Base-by-base conservation (phyloP, 176 grass and related monocot genomes). In the Poa annua region DNA sequence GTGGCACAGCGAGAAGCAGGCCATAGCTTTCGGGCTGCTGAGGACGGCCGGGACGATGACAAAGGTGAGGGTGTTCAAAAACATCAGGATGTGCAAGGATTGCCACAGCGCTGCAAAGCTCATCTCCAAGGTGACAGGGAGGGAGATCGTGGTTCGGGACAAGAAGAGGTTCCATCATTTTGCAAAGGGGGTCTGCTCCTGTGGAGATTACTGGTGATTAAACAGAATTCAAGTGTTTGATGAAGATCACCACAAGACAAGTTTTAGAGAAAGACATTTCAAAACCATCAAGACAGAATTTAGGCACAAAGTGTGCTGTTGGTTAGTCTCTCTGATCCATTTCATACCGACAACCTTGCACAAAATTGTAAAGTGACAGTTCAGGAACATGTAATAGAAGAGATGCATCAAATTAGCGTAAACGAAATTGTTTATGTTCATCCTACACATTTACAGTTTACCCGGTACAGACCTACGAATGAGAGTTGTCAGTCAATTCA, bases 51-150 rank as follows among this genome's bases (percentile, higher is more conserved):
- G 21, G 20, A 24, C n/a, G 7, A 66, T 66, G 0, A 29, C 29
- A 1, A 86, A 84, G 61, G 82, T 94, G 16, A 88, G 88, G 52
- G 88, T 94, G 41, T 94, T 83, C 59, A 94, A 94, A 83, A 94
- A 91, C 77, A 86, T 88, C 79, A 91, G 92, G 44, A 91, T 91
- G 80, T 94, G 92, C 80, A 94, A 82, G 66, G 86, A 91, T 71
- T 94, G 70, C 70, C 70, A 73, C 44, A 73, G 50, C 22, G 70
- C 70, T 0, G 42, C 70, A 4, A 73, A 48, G 44, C 84, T 88
- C 21, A 75, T 94, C 19, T 84, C 86, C 6, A 91, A 87, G 70
- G 57, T 89, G 6, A 60, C 78, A 19, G 69, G 7, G 20, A 87
- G 75, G 72, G 44, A 73, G 13, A 73, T 73, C 3, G 22, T 73